phyloP scores from a whole-genome alignment of 306 rosid genomes.

The Luffa acutangula region DNA sequence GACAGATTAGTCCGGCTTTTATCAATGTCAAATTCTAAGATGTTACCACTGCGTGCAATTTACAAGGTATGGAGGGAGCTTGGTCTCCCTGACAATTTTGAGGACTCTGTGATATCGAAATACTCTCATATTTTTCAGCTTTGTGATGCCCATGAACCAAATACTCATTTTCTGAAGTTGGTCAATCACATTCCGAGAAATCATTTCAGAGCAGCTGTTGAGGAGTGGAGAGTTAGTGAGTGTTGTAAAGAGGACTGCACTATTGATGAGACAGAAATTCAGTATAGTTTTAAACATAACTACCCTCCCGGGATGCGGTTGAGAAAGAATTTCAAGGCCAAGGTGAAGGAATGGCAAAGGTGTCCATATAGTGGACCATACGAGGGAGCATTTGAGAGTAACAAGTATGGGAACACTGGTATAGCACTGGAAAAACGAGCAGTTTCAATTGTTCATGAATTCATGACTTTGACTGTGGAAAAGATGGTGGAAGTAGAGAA shows the following conservation, averaged over 20 bases:
- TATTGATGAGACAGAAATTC: slow-evolving; percentile 46
- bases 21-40: slow-evolving; percentile 55
- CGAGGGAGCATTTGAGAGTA: slow-evolving; percentile 33
- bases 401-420: slow-evolving; percentile 34
- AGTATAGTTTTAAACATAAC: slow-evolving; percentile 47
- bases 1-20: slow-evolving; percentile 60
- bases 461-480: slow-evolving; percentile 82
- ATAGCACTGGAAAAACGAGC: slow-evolving; percentile 68
- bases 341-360: slow-evolving; percentile 82
- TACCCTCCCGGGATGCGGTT: slow-evolving; percentile 87
- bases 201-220: slow-evolving; percentile 48
- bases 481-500: slow-evolving; percentile 91
- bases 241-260: slow-evolving; percentile 53
- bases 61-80: slow-evolving; percentile 84
- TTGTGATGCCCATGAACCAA: slow-evolving; percentile 52
- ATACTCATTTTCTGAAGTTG: slow-evolving; percentile 70
- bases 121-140: slow-evolving; percentile 55
- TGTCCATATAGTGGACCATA: slow-evolving; percentile 73
- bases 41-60: slow-evolving; percentile 73
- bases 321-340: slow-evolving; percentile 58
- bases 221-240: slow-evolving; percentile 78
- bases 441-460: slow-evolving; percentile 71
- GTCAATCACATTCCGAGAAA: slow-evolving; percentile 22
- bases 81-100: slow-evolving; percentile 93
- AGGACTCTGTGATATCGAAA: slow-evolving; percentile 51